Conservation (phyloP, 306 rosid genomes). For the Vachellia pachyceras region DNA sequence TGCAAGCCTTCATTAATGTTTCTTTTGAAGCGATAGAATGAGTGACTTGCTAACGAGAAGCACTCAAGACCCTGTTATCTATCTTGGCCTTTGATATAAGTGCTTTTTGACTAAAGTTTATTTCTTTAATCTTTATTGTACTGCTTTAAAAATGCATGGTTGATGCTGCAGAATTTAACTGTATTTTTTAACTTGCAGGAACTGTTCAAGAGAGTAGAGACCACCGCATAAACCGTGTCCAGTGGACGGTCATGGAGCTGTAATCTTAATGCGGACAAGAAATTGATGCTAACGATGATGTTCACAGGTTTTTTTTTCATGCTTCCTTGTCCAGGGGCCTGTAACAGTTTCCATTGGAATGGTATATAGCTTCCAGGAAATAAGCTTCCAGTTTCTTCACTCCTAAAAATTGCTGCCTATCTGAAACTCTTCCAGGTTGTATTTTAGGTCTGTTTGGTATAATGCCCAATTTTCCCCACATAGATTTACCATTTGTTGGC, state of each 20-base stretch:
- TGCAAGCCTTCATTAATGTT: conserved; percentile 10
- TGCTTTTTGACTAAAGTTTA: conserved; percentile 13
- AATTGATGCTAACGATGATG: background rate
- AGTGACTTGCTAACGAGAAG: background rate
- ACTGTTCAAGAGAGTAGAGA: conserved; percentile 48
- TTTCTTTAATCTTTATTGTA: background rate
- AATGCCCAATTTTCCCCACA: conserved; percentile 26
- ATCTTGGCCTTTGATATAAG: conserved; percentile 5
- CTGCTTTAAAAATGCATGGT: conserved; percentile 17
- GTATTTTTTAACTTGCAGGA: conserved; percentile 41
- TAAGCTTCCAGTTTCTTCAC: conserved; percentile 21
- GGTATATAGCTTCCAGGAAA: conserved; percentile 14
- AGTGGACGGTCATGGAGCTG: conserved; percentile 28
- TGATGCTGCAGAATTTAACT: conserved; percentile 32
- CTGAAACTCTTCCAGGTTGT: background rate
- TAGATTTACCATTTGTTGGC: conserved; percentile 1
- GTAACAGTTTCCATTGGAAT: conserved; percentile 36
- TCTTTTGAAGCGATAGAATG: background rate
- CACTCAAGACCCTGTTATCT: background rate
- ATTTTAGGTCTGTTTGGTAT: conserved; percentile 27
- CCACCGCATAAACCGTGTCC: conserved; percentile 34
- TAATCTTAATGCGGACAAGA: conserved; percentile 24
- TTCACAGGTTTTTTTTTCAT: background rate
- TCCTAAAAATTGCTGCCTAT: conserved; percentile 1
- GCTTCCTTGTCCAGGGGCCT: conserved; percentile 35